Evolutionary conservation across 2,329 filamentous ascomycete species (phyloP).

Genomic region (Hawksworthiomyces lignivorus): DNA sequence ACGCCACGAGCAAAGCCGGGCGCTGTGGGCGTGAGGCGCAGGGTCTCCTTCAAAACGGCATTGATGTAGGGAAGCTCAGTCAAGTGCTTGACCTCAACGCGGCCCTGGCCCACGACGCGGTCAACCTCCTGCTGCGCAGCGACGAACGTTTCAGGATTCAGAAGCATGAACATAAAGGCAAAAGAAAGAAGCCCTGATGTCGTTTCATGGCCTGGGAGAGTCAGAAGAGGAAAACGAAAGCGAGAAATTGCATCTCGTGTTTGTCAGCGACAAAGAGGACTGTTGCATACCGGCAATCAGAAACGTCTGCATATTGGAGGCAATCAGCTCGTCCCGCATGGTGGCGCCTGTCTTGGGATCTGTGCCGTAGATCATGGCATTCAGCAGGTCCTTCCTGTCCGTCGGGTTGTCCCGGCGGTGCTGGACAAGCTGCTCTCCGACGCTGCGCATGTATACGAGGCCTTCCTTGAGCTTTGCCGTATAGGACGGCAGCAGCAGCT

Average conservation of each 20-base stretch:
- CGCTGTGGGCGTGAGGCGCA: slow-evolving; percentile 43
- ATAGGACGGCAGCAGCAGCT: slow-evolving; percentile 9
- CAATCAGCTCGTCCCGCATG: slow-evolving; percentile 18
- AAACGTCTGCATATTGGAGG: slow-evolving; percentile 21
- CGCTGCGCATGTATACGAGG: slow-evolving; percentile 8
- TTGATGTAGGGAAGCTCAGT: slow-evolving; percentile 45
- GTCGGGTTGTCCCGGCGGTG: slow-evolving; percentile 26
- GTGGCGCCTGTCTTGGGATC: slow-evolving; percentile 18
- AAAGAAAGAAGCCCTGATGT: slow-evolving; percentile 46
- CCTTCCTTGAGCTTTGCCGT: slow-evolving; percentile 9
- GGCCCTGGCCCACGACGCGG: slow-evolving; percentile 35
- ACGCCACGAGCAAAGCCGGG: slow-evolving; percentile 34
- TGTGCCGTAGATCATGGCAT: slow-evolving; percentile 33
- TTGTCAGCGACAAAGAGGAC: background rate
- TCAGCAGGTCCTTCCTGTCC: slow-evolving; percentile 45
- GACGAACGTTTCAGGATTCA: slow-evolving; percentile 36
- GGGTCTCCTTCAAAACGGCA: slow-evolving; percentile 46
- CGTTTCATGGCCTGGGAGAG: slow-evolving; percentile 42
- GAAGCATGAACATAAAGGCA: slow-evolving; percentile 40
- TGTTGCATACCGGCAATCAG: slow-evolving; percentile 38
- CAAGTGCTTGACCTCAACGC: slow-evolving; percentile 39
- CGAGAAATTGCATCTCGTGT: background rate
- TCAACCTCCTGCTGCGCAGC: slow-evolving; percentile 48
- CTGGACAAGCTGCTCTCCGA: slow-evolving; percentile 11
- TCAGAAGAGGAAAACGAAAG: background rate